Base-by-base conservation (phyloP, 495 filamentous ascomycete species). In the Podospora anserina region DNA sequence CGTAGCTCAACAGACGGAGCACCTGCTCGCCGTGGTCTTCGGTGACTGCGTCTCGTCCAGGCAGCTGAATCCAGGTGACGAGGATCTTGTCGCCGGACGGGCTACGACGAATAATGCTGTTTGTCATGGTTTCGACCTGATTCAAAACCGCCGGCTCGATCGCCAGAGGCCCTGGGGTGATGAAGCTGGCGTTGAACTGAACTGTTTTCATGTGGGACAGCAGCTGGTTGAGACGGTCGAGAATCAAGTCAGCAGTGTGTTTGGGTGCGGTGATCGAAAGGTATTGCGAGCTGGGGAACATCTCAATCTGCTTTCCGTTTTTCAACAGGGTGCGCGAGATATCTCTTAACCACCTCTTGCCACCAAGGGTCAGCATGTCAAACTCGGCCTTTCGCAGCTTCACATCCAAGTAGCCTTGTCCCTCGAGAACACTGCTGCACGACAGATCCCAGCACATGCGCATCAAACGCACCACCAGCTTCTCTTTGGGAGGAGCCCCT, bases 41-140 rank as follows among this genome's bases (percentile, higher is more conserved):
- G 27, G 73, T 56, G 19, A 69, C 63, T 27, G 71, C 67, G 20
- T 65, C 39, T 20, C 69, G 69, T 2, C 67, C 64, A 1, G 72
- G 58, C 9, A 69, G 19, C 59, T 82, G 66, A 9, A 82, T 70
- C 82, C 82, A 84, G n/a, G 76, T 74, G 56, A 84, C 76, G 7
- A 44, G 23, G 18, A 78, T 61, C 71, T 78, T 64, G 67, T 72
- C 32, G 20, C 63, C 63, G 5, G 64, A 67, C 0, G 72, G 27
- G 32, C 72, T 73, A 13, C 66, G 61, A 27, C 70, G 70, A n/a
- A 83, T 71, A 23, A 80, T 49, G 4, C 79, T 75, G 66, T 82
- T 82, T 15, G 82, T 84, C 23, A 85, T 69, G 7, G 74, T 77
- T 5, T 75, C 79, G 19, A 84, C 64, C 65, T 83, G 79, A 49